Base-by-base conservation (phyloP, 352 stramenopile genomes). In the Globisporangium abappressorium region DNA sequence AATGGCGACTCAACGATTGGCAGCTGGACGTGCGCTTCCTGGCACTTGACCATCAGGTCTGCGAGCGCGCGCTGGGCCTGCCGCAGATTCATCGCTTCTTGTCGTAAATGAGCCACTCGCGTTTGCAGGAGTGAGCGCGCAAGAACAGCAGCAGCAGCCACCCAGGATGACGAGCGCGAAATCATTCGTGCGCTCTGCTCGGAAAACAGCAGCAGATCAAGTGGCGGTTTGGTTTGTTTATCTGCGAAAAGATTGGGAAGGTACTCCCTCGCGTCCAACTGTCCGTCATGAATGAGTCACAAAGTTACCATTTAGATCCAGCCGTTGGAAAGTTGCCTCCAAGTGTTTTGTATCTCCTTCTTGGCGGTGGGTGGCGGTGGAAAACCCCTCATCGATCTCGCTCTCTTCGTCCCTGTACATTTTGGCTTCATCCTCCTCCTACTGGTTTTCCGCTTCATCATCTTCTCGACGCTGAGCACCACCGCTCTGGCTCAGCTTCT, bases 1-100 rank as follows among this genome's bases (percentile, higher is more conserved):
- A 53, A 53, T 7, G n/a, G 5, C 28, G 20, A 57, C 43, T 60
- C 43, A 68, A 86, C 78, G 69, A 80, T 41, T 5, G 85, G 81
- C 0, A 93, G 74, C 33, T 84, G 69, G 1, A 93, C 77, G 65
- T 91, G 83, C 2, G 70, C 70, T 30, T 75, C 78, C n/a, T 90
- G 72, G 59, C 85, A 89, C 63, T 86, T 90, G 54, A 68, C 33
- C 24, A 91, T 77, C 22, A 93, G 67, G 7, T 91, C 82, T 5
- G 74, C 79, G 6, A 93, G 75, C 49, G 73, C 75, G 41, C 78
- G 82, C 47, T 89, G 85, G n/a, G 79, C 77, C 64, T 91, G 82
- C 2, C 81, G 80, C 22, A 82, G 75, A 67, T 87, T 91, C 84
- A 93, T 92, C 18, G 28, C 28, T 60, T 46, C 18, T 9, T 41